These are phyloP conservation scores for Gentiana straminea DNA, from an alignment of 257 asterid species.

Conservation along the genomic window DNA sequence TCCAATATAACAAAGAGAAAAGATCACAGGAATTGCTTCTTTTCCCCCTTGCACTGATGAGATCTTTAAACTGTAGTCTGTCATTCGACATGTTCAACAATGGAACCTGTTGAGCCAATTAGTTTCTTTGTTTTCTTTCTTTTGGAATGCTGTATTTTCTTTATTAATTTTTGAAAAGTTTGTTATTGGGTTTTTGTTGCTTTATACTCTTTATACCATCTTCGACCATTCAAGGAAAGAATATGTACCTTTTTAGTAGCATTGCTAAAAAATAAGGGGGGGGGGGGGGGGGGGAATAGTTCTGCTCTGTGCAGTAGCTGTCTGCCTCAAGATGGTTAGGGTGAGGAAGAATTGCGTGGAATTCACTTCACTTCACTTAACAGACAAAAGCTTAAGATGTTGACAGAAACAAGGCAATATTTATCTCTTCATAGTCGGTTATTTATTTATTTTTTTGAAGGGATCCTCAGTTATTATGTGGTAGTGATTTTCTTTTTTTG, in stretches of 20 bases:
- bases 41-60: background rate
- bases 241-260: background rate
- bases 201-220: background rate
- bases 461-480: too few species aligned
- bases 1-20: background rate
- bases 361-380: background rate
- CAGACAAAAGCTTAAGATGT: background rate
- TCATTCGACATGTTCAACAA: too few species aligned
- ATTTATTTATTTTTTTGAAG: background rate
- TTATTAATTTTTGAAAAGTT: background rate
- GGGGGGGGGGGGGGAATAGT: background rate
- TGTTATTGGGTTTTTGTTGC: slow-evolving; percentile 3
- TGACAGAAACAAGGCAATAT: background rate
- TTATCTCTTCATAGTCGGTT: background rate
- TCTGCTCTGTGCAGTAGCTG: too few species aligned
- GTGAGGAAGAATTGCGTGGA: background rate
- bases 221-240: background rate
- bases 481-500: too few species aligned
- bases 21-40: background rate
- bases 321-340: background rate
- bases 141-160: too few species aligned
- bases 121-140: background rate
- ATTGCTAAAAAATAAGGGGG: too few species aligned
- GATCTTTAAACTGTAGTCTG: slow-evolving; percentile 4
- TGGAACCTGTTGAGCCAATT: background rate